Base-by-base conservation (phyloP, 139 green algal genomes). In the Chlorella sp. region DNA sequence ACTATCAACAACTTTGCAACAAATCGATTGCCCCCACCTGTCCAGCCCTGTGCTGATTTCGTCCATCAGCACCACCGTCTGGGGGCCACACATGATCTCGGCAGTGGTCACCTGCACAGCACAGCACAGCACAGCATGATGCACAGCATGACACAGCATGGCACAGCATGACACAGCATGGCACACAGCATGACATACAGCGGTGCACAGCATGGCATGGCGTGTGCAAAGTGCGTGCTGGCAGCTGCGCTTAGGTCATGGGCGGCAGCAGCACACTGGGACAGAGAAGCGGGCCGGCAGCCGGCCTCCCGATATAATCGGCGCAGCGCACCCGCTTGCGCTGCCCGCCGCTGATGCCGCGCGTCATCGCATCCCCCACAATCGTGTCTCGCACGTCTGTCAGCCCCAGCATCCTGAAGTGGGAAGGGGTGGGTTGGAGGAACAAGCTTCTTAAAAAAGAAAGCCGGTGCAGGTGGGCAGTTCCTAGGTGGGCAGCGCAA, bases 21-120 rank as follows among this genome's bases (percentile, higher is more conserved):
- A 57, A 57, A 9, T 5, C 9, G 9, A 18, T 71, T 12, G 64
- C 78, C 34, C 57, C 34, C 57, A 86, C 82, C 83, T 83, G 88
- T 97, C 95, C 57, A 96, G 85, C 0, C 93, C 95, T 1, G 94
- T 95, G 37, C 66, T 91, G 48, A 95, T 96, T 79, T 95, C 94
- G 34, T 96, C 91, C 60, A 88, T 81, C 22, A 91, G 82, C 32
- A 89, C 68, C 88, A 88, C 85, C 7, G 37, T 32, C 75, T 92
- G 91, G 21, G 90, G 80, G 16, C 94, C 94, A 24, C 95, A 93
- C 32, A 97, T 83, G 40, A 97, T 93, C 87, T 97, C 95, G 16
- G 89, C 94, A 3, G 91, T 94, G 28, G 94, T 96, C 36, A 97
- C 42, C 81, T 81, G 75, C 75, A 53, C 1, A 12, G 71, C 71